Percentiles rank a stretch among this genome's conserved stretches.
Conservation (phyloP, 371 early-diverging fungal genomes). For the Rhizomucor miehei region DNA sequence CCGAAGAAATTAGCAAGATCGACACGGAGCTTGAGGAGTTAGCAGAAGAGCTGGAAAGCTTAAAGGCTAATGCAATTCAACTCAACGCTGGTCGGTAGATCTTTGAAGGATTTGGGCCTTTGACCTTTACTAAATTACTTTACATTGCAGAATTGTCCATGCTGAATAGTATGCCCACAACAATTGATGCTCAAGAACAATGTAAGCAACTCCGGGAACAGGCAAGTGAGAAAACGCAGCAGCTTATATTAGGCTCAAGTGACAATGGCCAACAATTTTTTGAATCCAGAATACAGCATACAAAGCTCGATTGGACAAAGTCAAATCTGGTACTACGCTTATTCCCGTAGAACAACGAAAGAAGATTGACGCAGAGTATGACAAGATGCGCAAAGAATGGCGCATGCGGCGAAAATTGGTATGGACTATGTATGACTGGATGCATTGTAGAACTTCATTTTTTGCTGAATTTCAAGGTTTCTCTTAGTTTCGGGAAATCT, state of each 20-base stretch:
- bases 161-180: constrained; percentile 12
- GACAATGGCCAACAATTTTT: background rate
- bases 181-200: background rate
- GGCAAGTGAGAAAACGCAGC: background rate
- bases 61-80: background rate
- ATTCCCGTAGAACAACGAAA: constrained; percentile 5
- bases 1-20: background rate
- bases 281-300: constrained; percentile 2
- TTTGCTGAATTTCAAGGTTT: too few relatives aligned
- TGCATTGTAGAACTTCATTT: too few relatives aligned
- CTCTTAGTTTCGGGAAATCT: constrained; percentile 15
- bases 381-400: constrained; percentile 10
- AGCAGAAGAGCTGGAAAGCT: background rate
- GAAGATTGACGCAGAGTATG: constrained; percentile 6
- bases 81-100: background rate
- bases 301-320: constrained; percentile 5
- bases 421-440: background rate
- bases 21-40: background rate
- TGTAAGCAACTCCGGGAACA: background rate
- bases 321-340: constrained; percentile 5
- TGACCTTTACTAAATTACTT: background rate
- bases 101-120: background rate
- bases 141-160: background rate
- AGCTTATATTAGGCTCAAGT: background rate
- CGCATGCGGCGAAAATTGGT: constrained; percentile 15